Evolutionary conservation across 1,284 basidiomycete species (phyloP), one percentile per base, ranked within the genome.

Genomic region (Tylopilus sp.): DNA sequence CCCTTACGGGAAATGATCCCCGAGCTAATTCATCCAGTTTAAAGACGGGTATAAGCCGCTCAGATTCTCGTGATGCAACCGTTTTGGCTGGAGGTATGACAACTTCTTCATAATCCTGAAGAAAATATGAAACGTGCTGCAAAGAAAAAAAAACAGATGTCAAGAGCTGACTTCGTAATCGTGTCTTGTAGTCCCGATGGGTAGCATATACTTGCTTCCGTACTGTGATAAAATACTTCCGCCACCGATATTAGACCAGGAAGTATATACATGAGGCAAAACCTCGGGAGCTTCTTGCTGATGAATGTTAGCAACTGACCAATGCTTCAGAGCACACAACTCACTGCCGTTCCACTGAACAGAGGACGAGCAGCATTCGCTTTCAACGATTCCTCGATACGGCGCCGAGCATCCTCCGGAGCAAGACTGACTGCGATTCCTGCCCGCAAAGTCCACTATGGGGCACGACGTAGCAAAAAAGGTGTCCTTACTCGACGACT

Each of bases 231-330:
- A 66, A 12, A 91, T 71, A 57, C 82, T 86, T 28, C 87, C 86
- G 67, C 75, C 41, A 74, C 62, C 47, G 13, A 18, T 10, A 29
- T 68, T 73, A 3, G 74, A 71, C 15, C 78, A 72, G 3, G 91
- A 86, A 2, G 89, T 86, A 64, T 96, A 99, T 12, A 99, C 89
- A 69, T 99, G 85, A 0, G 96, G 96, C 40, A 97, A 81, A 16
- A 79, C 67, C 59, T 89, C 84, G 3, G 79, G 73, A 8, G 74
- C 72, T 16, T 78, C 72, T 63, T 80, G 69, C 74, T 88, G 64
- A 56, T 65, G 39, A 19, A 54, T 34, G 47, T 70, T 26, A 50
- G 35, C 6, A 41, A 36, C 13, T 21, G 12, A 12, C 11, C 18
- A 25, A 19, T 16, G 26, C 10, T 6, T 28, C 5, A 19, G 9